Evolutionary conservation across 73 alveolate genomes (phyloP).

Genomic region (Blepharisma japonicum): DNA sequence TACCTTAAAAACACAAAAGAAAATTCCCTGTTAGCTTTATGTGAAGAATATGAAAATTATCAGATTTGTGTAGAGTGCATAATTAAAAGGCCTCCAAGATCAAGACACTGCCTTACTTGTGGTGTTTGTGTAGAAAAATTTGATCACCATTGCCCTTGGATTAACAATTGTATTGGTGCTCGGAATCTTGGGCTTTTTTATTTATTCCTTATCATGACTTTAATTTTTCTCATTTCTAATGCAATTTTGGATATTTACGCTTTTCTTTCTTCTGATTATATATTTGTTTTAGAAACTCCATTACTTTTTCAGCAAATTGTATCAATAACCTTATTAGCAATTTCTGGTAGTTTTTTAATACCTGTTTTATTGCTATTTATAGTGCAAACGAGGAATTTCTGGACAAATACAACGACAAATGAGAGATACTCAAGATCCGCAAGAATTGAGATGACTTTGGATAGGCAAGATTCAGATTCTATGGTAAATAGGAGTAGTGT

Average conservation of each 20-base stretch:
- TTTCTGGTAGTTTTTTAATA: conserved; percentile 12
- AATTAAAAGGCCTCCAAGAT: conserved; percentile 58
- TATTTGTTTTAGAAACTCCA: neutral
- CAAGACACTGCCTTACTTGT: conserved; percentile 57
- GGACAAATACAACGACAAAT: conserved; percentile 54
- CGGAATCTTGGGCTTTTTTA: conserved; percentile 42
- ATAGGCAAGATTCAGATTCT: neutral
- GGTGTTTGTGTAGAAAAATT: conserved; percentile 57
- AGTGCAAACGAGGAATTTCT: conserved; percentile 43
- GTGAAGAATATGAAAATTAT: conserved; percentile 41
- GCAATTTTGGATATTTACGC: conserved; percentile 34
- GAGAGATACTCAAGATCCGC: conserved; percentile 46
- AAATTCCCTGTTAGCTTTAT: conserved; percentile 35
- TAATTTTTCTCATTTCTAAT: conserved; percentile 42
- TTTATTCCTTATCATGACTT: conserved; percentile 28
- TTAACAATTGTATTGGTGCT: conserved; percentile 67
- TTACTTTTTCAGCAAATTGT: neutral
- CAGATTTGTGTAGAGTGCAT: conserved; percentile 69
- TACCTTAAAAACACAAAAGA: conserved; percentile 47
- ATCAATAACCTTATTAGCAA: neutral
- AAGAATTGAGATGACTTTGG: neutral
- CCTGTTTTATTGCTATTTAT: conserved; percentile 30
- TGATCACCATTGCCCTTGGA: conserved; percentile 77
- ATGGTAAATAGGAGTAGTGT: neutral
- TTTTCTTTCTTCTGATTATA: neutral